Percentiles rank a stretch among this genome's conserved stretches.
Evolutionary conservation across 2,329 filamentous ascomycete genomes (phyloP).

Genomic region (Elsinoe perseae): DNA sequence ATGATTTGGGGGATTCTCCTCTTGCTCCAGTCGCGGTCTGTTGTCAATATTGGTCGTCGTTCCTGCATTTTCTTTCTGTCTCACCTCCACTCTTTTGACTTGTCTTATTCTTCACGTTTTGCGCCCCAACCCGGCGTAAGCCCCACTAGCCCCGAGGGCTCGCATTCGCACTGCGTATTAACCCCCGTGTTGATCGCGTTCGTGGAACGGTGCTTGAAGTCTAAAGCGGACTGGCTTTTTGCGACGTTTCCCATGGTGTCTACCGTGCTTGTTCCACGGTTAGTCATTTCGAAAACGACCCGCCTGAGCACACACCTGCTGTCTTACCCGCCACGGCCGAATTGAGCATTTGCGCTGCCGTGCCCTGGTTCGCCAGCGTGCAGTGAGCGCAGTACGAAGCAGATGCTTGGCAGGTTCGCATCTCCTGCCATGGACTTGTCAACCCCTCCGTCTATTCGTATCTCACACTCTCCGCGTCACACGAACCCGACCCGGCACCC

Average conservation of each 20-base stretch:
- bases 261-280: conserved; percentile 9
- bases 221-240: background rate
- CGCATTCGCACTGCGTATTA: conserved; percentile 1
- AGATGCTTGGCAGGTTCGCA: conserved; percentile 12
- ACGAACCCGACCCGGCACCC: conserved; percentile 30
- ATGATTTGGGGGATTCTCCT: background rate
- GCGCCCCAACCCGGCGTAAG: background rate
- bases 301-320: conserved; percentile 15
- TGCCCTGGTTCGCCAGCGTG: conserved; percentile 14
- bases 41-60: background rate
- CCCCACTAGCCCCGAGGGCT: background rate
- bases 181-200: conserved; percentile 13
- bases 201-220: conserved; percentile 1
- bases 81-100: conserved; percentile 1
- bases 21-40: background rate
- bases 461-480: conserved; percentile 34
- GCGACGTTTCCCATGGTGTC: conserved; percentile 12
- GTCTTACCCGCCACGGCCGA: conserved; percentile 16
- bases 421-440: conserved; percentile 20
- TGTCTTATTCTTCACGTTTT: background rate
- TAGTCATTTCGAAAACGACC: conserved; percentile 11
- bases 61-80: background rate
- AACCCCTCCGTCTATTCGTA: conserved; percentile 30
- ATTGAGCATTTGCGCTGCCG: conserved; percentile 12
- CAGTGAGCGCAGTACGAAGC: conserved; percentile 7